Percentiles rank a stretch among this genome's conserved stretches.
These are phyloP conservation scores for Clarkia xantiana DNA, from an alignment of 345 rosid species.

Conservation along the genomic window DNA sequence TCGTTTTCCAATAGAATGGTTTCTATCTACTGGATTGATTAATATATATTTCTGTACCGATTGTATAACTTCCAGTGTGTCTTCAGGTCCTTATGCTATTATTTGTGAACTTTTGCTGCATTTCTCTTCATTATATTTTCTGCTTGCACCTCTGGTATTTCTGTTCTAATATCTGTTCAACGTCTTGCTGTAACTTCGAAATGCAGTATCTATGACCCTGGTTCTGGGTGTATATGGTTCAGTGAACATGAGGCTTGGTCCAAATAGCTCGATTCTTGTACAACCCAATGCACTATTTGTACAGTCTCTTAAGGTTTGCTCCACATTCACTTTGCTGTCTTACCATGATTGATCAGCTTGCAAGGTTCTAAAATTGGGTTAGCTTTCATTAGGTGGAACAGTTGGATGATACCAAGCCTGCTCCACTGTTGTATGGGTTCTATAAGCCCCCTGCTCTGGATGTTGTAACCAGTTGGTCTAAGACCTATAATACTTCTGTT, in stretches of 20 bases:
- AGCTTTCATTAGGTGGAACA: slow-evolving; percentile 17
- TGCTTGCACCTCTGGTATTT: no score
- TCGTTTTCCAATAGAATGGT: no score
- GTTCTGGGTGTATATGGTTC: slow-evolving; percentile 43
- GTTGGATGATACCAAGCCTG: slow-evolving; percentile 17
- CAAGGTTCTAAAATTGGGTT: no score
- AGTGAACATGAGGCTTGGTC: slow-evolving; percentile 23
- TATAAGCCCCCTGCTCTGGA: slow-evolving; percentile 26
- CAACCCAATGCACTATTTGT: slow-evolving; percentile 29
- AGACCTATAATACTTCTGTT: slow-evolving; percentile 19
- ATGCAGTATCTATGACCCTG: slow-evolving; percentile 38
- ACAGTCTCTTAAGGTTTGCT: slow-evolving; percentile 27
- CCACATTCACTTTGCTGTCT: neutral
- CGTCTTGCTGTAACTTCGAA: no score
- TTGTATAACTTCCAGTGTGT: no score
- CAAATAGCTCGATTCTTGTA: slow-evolving; percentile 29
- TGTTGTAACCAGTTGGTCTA: slow-evolving; percentile 29
- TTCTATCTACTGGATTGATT: no score
- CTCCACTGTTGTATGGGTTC: slow-evolving; percentile 31
- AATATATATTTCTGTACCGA: no score
- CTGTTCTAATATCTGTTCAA: no score
- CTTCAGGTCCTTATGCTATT: no score
- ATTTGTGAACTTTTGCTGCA: no score
- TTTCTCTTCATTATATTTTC: no score
- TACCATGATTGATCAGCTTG: neutral